These are phyloP conservation scores for Wickerhamiella shivajii DNA, from an alignment of 805 yeast species.

Conservation along the genomic window DNA sequence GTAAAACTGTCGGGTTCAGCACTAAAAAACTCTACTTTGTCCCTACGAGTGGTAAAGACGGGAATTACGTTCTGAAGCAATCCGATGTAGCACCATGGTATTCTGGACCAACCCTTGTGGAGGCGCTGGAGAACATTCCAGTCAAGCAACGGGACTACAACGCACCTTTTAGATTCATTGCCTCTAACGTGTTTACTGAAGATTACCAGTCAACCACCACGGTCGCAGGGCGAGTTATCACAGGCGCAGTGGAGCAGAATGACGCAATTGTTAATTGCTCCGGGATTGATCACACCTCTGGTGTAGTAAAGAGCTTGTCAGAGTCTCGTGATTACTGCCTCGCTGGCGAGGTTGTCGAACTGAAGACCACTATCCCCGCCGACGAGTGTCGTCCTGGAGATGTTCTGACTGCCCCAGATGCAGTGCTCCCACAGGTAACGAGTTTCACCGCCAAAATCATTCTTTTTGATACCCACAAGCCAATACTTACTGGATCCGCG, in stretches of 20 bases:
- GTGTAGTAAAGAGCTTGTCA: slow-evolving; percentile 16
- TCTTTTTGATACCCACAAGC: slow-evolving; percentile 54
- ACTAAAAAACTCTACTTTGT: slow-evolving; percentile 32
- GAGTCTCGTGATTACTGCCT: slow-evolving; percentile 28
- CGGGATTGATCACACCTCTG: slow-evolving; percentile 27
- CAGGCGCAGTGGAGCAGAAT: slow-evolving; percentile 59
- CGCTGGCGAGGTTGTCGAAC: slow-evolving; percentile 40
- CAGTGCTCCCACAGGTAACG: slow-evolving; percentile 33
- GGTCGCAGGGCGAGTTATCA: slow-evolving; percentile 48
- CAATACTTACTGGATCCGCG: slow-evolving; percentile 67
- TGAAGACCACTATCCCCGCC: slow-evolving; percentile 28
- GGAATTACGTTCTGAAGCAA: slow-evolving; percentile 46
- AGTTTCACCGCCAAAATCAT: slow-evolving; percentile 41
- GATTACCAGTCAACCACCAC: slow-evolving; percentile 35
- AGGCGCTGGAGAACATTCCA: slow-evolving; percentile 21
- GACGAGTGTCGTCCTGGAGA: slow-evolving; percentile 52
- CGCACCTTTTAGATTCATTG: slow-evolving; percentile 36
- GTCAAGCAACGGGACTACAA: slow-evolving; percentile 14
- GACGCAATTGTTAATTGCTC: slow-evolving; percentile 44
- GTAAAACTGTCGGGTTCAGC: slow-evolving; percentile 37
- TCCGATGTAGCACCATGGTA: slow-evolving; percentile 30
- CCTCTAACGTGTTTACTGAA: slow-evolving; percentile 45
- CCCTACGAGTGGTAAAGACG: slow-evolving; percentile 58
- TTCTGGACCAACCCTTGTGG: slow-evolving; percentile 30
- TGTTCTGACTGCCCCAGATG: slow-evolving; percentile 37